phyloP scores from a whole-genome alignment of 2,329 filamentous ascomycete species.

The Fusarium camptoceras region DNA sequence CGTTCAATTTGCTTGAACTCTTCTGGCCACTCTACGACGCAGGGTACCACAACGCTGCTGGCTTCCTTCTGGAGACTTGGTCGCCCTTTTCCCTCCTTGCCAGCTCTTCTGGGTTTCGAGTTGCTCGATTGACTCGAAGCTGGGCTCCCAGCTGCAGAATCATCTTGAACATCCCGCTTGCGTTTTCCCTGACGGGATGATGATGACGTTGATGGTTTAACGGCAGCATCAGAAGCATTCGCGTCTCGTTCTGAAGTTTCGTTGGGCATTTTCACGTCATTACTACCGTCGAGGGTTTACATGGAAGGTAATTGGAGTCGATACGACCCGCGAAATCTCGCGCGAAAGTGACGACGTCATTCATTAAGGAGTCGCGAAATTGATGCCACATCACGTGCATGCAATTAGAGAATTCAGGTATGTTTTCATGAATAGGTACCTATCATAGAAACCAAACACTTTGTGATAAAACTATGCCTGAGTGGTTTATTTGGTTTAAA shows the following conservation, averaged over 20 bases:
- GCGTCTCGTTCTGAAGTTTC: constrained; percentile 11
- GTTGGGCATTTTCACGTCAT: constrained; percentile 16
- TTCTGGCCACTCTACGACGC: constrained; percentile 74
- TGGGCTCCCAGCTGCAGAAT: constrained; percentile 6
- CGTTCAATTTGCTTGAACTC: constrained; percentile 78
- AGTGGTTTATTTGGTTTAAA: constrained; percentile 11
- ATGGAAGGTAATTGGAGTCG: neutral
- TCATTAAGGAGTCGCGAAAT: constrained; percentile 47
- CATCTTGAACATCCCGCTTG: constrained; percentile 33
- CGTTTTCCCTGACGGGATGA: constrained; percentile 35
- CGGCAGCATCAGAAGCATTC: neutral
- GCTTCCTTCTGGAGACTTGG: constrained; percentile 31
- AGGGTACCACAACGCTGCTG: constrained; percentile 41
- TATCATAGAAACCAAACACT: neutral
- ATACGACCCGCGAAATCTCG: neutral
- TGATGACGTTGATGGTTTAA: neutral
- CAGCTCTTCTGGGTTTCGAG: constrained; percentile 7
- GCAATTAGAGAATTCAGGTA: neutral
- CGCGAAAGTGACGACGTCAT: constrained; percentile 39
- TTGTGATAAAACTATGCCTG: neutral
- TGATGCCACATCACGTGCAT: constrained; percentile 55
- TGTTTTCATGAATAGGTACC: neutral
- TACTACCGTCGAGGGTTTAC: neutral
- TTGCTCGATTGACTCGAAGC: constrained; percentile 19
- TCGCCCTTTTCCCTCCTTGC: constrained; percentile 20